phyloP scores from a whole-genome alignment of 768 basidiomycete genomes.

The Leucocoprinus leucothites region DNA sequence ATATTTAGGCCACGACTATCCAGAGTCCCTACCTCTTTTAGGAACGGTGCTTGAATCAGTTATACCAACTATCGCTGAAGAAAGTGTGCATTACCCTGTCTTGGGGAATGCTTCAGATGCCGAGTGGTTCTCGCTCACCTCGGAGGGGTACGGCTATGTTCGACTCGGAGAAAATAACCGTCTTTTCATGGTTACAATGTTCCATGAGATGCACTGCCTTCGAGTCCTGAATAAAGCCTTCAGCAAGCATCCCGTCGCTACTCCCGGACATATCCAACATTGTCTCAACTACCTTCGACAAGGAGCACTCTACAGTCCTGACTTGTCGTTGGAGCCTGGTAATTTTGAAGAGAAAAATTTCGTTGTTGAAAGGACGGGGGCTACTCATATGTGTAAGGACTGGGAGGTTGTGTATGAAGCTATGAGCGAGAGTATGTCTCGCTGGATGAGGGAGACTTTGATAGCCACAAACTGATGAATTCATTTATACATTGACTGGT shows the following conservation, averaged over 20 bases:
- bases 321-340: conserved; percentile 35
- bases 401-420: conserved; percentile 22
- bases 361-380: conserved; percentile 20
- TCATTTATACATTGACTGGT: too few species aligned
- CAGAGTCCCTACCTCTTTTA: too few species aligned
- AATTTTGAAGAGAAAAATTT: conserved; percentile 24
- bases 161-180: conserved; percentile 25
- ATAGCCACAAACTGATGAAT: too few species aligned
- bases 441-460: too few species aligned
- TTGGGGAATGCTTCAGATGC: conserved; percentile 19
- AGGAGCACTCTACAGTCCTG: conserved; percentile 34
- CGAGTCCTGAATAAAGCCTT: conserved; percentile 22
- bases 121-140: conserved; percentile 28
- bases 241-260: conserved; percentile 1
- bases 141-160: conserved; percentile 16
- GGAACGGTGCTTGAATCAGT: not conserved
- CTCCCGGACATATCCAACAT: conserved; percentile 26
- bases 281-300: conserved; percentile 39
- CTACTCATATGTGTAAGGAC: conserved; percentile 28
- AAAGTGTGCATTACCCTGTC: conserved; percentile 27
- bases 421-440: not conserved
- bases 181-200: conserved; percentile 29
- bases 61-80: conserved; percentile 14
- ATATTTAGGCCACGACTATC: too few species aligned
- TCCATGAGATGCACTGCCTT: conserved; percentile 36